Evolutionary conservation across 2,329 filamentous ascomycete genomes (phyloP).

Genomic region (Apiospora arundinis): DNA sequence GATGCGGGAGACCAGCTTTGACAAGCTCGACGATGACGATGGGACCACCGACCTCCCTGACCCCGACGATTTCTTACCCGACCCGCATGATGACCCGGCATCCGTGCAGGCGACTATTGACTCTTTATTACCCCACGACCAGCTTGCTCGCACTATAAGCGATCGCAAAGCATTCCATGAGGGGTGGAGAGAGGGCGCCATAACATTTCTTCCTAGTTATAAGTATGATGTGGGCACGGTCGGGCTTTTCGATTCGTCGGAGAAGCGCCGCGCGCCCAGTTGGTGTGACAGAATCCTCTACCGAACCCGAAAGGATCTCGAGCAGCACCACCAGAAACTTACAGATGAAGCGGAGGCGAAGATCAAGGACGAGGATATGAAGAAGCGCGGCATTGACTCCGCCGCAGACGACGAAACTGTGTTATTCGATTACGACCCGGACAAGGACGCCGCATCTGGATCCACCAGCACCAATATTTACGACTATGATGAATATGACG

Average conservation of each 20-base stretch:
- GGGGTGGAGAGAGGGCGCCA: slow-evolving; percentile 88
- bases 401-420: slow-evolving; percentile 80
- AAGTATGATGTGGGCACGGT: slow-evolving; percentile 98
- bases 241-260: slow-evolving; percentile 90
- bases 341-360: slow-evolving; percentile 69
- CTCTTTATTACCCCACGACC: slow-evolving; percentile 88
- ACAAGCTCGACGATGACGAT: slow-evolving; percentile 39
- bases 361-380: slow-evolving; percentile 85
- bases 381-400: slow-evolving; percentile 75
- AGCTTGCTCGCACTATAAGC: slow-evolving; percentile 77
- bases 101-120: slow-evolving; percentile 88
- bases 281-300: slow-evolving; percentile 97
- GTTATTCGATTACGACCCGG: slow-evolving; percentile 89
- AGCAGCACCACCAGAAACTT: slow-evolving; percentile 67
- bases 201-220: slow-evolving; percentile 91
- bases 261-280: slow-evolving; percentile 89
- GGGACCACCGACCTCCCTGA: slow-evolving; percentile 56
- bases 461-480: slow-evolving; percentile 41
- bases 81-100: slow-evolving; percentile 77
- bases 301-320: slow-evolving; percentile 74
- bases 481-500: slow-evolving; percentile 35
- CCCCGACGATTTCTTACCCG: slow-evolving; percentile 70
- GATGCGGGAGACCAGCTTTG: slow-evolving; percentile 40
- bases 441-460: slow-evolving; percentile 66
- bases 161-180: slow-evolving; percentile 84